Conservation (phyloP, 164 flowering plant genomes). For the Vitis cinerea region DNA sequence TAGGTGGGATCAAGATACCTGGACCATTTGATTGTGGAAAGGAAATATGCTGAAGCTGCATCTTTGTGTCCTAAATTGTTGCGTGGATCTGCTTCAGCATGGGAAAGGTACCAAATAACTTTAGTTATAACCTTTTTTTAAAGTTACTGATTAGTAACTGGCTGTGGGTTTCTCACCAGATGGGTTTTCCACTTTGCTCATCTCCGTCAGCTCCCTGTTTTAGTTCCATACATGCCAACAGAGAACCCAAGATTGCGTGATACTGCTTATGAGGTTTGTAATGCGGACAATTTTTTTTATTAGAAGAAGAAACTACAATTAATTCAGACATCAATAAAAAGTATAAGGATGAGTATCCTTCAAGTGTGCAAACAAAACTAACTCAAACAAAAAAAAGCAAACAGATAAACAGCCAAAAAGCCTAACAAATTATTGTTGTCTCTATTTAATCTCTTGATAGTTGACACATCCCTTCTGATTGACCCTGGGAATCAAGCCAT, state of each 20-base stretch:
- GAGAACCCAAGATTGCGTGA: constrained; percentile 86
- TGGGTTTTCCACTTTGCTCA: constrained; percentile 99
- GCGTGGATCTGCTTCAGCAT: constrained; percentile 91
- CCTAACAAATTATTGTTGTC: no score
- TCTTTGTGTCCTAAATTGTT: constrained; percentile 93
- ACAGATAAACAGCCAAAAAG: no score
- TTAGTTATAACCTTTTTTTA: not conserved
- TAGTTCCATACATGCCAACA: constrained; percentile 92
- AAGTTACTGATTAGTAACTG: constrained; percentile 16
- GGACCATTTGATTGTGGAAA: constrained; percentile 95
- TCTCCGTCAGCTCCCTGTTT: constrained; percentile 93
- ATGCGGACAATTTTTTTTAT: not conserved
- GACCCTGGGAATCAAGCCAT: not conserved
- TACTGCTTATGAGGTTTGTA: constrained; percentile 92
- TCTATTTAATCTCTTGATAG: not conserved
- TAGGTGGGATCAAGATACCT: constrained; percentile 96
- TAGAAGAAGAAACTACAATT: no score
- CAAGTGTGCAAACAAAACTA: no score
- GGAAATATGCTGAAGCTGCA: constrained; percentile 96
- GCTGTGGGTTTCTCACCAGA: constrained; percentile 38
- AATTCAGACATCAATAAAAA: no score
- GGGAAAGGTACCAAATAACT: constrained; percentile 77
- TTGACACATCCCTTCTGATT: not conserved
- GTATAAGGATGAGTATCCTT: no score
- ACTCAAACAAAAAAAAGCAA: no score